A percentile compares a stretch with the other conserved stretches of the same genome.
phyloP scores from a whole-genome alignment of 2,329 filamentous ascomycete genomes.

The Cyphellophora europaea region DNA sequence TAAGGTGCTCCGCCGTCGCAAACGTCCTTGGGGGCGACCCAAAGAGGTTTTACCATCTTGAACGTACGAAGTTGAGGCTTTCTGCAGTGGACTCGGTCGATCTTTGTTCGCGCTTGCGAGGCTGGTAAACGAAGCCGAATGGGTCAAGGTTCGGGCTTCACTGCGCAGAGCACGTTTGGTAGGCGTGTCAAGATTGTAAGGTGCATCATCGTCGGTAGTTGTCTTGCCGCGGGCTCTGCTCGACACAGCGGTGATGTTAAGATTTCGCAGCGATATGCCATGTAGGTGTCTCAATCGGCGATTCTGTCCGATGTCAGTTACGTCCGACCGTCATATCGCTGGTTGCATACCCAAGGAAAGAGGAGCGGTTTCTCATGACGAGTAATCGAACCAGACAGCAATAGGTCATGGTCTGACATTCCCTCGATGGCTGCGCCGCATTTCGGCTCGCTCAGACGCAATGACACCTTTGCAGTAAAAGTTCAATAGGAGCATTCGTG shows the following conservation, averaged over 20 bases:
- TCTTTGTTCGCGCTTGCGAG: conserved; percentile 14
- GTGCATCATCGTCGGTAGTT: conserved; percentile 66
- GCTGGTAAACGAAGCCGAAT: conserved; percentile 46
- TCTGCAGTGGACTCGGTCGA: conserved; percentile 4
- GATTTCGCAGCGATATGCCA: conserved; percentile 77
- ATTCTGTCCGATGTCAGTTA: conserved; percentile 46
- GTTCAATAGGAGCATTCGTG: too few relatives aligned
- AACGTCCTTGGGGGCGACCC: conserved; percentile 27
- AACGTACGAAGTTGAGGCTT: conserved; percentile 15
- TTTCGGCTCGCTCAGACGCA: too few relatives aligned
- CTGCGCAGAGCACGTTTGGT: conserved; percentile 53
- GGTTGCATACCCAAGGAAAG: conserved; percentile 37
- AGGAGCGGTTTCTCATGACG: conserved; percentile 36
- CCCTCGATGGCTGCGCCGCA: background rate
- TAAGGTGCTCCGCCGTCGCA: conserved; percentile 49
- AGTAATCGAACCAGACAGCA: conserved; percentile 9
- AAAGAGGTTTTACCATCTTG: conserved; percentile 12
- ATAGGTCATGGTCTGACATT: conserved; percentile 1
- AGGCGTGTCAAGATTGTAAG: conserved; percentile 56
- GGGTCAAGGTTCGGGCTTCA: conserved; percentile 40
- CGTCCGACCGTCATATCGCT: background rate
- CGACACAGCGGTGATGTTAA: conserved; percentile 55
- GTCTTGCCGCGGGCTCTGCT: conserved; percentile 48
- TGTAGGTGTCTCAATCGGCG: conserved; percentile 80
- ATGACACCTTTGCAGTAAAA: too few relatives aligned